Evolutionary conservation across 305 asterid species (phyloP), one percentile per base, ranked within the genome.

Genomic region (Rubia balearica): DNA sequence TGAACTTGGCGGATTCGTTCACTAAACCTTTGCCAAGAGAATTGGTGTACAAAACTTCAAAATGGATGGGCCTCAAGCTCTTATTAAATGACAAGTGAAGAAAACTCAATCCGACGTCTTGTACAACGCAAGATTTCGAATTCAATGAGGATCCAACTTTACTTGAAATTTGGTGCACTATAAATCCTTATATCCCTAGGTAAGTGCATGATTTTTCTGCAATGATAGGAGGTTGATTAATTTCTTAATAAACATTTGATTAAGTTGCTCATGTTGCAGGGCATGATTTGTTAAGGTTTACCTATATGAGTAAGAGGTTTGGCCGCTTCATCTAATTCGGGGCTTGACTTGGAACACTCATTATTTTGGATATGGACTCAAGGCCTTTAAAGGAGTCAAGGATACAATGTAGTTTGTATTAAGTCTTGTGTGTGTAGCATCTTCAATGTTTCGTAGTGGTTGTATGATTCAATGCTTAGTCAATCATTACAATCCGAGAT

Each of bases 141-240:
- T 61, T 61, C 43, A 61, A 27, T 30, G 43, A 61, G 65, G 53
- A 48, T 48, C 53, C n/a, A 48, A 48, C n/a, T 48, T 48, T 48
- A 48, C 53, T 48, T 48, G 53, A 48, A 48, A 48, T 48, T 48
- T 14, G 53, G 22, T 21, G 13, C 61, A 56, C 27, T 56, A 56
- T 21, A 56, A 48, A 48, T 48, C 53, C 1, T 5, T 48, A 12
- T 11, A 48, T 48, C 7, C 53, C 53, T 48, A 48, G 53, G 53
- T 48, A n/a, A 48, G n/a, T 14, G 53, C 17, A 14, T 48, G 53
- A 0, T 48, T 3, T 48, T 48, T 48, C 1, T 48, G 53, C 53
- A 48, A 48, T 48, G 53, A 11, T 48, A 48, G 16, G n/a, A 48
- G n/a, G 53, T 48, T 48, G 53, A 48, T 48, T 48, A 48, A 14